phyloP scores from a whole-genome alignment of 768 basidiomycete genomes.

The Auriscalpium vulgare region DNA sequence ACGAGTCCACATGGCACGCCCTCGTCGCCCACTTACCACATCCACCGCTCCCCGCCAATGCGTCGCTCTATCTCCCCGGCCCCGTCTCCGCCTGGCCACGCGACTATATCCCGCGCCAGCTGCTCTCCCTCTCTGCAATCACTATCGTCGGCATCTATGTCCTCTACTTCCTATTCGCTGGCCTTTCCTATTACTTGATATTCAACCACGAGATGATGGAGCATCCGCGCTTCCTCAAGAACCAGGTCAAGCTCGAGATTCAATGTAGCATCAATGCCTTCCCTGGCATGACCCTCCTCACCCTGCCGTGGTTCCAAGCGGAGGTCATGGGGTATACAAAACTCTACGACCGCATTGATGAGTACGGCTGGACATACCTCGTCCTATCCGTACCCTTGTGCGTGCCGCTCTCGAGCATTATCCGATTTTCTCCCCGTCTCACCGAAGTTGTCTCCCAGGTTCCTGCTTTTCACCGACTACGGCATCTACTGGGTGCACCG shows the following conservation, averaged over 20 bases:
- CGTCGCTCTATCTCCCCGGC: conserved; percentile 20
- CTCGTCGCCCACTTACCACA: conserved; percentile 50
- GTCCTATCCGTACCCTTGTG: conserved; percentile 62
- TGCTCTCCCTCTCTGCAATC: conserved; percentile 59
- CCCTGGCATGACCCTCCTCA: conserved; percentile 75
- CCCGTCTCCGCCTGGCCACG: conserved; percentile 74
- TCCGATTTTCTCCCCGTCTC: conserved; percentile 3
- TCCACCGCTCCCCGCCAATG: conserved; percentile 34
- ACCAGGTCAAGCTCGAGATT: conserved; percentile 83
- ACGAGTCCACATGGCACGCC: conserved; percentile 41
- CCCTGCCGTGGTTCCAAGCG: conserved; percentile 88
- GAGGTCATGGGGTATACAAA: conserved; percentile 82
- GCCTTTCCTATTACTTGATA: conserved; percentile 71
- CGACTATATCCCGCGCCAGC: conserved; percentile 72
- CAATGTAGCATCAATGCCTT: conserved; percentile 64
- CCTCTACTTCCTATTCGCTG: conserved; percentile 88
- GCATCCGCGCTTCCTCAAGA: conserved; percentile 88
- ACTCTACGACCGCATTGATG: conserved; percentile 70
- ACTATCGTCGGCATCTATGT: conserved; percentile 76
- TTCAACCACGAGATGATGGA: conserved; percentile 96
- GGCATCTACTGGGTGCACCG: conserved; percentile 97
- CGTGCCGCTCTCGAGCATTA: conserved; percentile 19
- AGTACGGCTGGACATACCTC: conserved; percentile 74
- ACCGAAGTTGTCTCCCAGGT: conserved; percentile 33
- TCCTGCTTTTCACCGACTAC: conserved; percentile 86